These are phyloP conservation scores for Trypanosoma caninum DNA, from an alignment of 208 protist species.

Conservation along the genomic window DNA sequence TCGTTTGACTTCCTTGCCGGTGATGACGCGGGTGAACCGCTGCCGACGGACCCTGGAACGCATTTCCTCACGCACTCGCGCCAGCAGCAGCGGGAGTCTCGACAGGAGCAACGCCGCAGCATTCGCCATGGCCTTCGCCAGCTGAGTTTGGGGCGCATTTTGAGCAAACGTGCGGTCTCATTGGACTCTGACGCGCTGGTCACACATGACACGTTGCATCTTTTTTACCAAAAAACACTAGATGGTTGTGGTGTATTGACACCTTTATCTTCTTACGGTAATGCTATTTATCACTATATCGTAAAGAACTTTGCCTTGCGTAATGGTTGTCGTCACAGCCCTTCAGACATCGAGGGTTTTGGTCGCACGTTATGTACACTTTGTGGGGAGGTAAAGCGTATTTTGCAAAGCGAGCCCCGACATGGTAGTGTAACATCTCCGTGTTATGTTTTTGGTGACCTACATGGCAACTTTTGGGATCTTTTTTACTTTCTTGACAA, in stretches of 20 bases:
- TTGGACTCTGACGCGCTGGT: conserved; percentile 82
- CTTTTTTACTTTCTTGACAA: conserved; percentile 93
- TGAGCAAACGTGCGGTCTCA: conserved; percentile 49
- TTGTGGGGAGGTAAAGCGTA: conserved; percentile 64
- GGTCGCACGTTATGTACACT: conserved; percentile 78
- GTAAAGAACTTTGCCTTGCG: conserved; percentile 79
- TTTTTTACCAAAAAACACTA: conserved; percentile 68
- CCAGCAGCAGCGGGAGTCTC: conserved; percentile 7
- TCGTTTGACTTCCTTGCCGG: conserved; percentile 4
- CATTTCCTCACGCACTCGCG: background rate
- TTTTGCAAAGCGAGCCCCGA: conserved; percentile 67
- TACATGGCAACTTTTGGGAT: conserved; percentile 94
- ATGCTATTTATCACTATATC: conserved; percentile 84
- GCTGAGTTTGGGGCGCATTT: conserved; percentile 14
- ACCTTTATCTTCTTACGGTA: conserved; percentile 68
- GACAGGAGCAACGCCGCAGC: conserved; percentile 28
- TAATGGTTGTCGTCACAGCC: conserved; percentile 76
- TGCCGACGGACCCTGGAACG: conserved; percentile 6
- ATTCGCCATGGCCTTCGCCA: conserved; percentile 14
- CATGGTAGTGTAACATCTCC: conserved; percentile 70
- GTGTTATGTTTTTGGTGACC: conserved; percentile 94
- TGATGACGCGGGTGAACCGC: conserved; percentile 16
- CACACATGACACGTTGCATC: conserved; percentile 65
- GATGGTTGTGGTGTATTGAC: conserved; percentile 40
- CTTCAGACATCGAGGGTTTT: conserved; percentile 79